These are phyloP conservation scores for Trichoderma parareesei DNA, from an alignment of 495 filamentous ascomycete species.

Conservation along the genomic window DNA sequence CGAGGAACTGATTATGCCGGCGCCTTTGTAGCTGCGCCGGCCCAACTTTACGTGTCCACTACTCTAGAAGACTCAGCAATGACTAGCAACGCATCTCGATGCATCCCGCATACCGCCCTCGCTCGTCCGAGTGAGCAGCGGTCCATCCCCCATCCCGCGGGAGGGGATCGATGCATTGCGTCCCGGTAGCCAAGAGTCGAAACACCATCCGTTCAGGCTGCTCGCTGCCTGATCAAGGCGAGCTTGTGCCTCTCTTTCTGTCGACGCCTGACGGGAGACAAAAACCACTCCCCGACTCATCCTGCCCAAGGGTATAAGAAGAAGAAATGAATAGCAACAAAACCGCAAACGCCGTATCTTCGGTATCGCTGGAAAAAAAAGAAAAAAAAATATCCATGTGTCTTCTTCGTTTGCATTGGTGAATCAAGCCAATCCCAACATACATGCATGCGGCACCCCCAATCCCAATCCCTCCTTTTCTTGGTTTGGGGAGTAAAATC, in stretches of 20 bases:
- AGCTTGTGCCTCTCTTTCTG: not conserved
- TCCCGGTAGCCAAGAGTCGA: not conserved
- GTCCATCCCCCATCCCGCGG: not conserved
- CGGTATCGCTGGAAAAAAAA: not conserved
- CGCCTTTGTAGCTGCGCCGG: not conserved
- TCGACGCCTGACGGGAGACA: not conserved
- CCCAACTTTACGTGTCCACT: not conserved
- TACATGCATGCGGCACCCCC: not conserved
- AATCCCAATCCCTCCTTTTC: not conserved
- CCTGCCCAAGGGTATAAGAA: constrained; percentile 1
- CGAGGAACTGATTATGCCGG: not conserved
- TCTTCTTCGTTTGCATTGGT: not conserved
- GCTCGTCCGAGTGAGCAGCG: not conserved
- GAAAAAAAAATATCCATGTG: not conserved
- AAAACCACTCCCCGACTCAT: not conserved
- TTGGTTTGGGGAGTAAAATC: not conserved
- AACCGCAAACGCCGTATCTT: not conserved
- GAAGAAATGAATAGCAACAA: not conserved
- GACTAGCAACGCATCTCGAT: not conserved
- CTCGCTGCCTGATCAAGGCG: not conserved
- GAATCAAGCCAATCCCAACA: not conserved
- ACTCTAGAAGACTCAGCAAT: not conserved
- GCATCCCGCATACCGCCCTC: not conserved
- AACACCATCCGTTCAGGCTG: not conserved
- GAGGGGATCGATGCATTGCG: not conserved